phyloP scores from a whole-genome alignment of 441 rosid species.

The Pelargonium cotyledonis region DNA sequence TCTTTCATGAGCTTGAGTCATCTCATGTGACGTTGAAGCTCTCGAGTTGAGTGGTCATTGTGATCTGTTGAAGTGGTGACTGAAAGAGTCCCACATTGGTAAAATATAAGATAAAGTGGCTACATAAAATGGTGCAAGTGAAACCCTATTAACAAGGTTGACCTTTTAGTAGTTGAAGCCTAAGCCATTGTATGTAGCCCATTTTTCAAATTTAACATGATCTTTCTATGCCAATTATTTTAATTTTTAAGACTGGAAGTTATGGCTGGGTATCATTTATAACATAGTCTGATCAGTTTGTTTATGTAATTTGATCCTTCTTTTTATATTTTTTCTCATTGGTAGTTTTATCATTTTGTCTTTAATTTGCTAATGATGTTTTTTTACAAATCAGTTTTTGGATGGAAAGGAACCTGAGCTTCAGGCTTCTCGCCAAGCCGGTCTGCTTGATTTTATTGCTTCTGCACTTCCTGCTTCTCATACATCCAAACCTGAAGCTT shows the following conservation, averaged over 20 bases:
- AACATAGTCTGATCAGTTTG: not conserved
- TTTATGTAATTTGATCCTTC: too few species aligned
- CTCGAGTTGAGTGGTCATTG: not conserved
- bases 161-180: too few species aligned
- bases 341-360: too few species aligned
- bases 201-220: too few species aligned
- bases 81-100: too few species aligned
- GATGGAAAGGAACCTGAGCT: constrained; percentile 75
- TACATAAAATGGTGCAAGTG: too few species aligned
- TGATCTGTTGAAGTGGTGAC: too few species aligned
- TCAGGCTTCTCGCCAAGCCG: constrained; percentile 78
- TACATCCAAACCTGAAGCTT: constrained; percentile 75
- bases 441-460: constrained; percentile 74
- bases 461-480: constrained; percentile 79
- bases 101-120: too few species aligned
- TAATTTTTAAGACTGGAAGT: constrained; percentile 4
- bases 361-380: constrained; percentile 6
- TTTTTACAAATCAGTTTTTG: constrained; percentile 46
- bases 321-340: too few species aligned
- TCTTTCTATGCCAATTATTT: constrained; percentile 4
- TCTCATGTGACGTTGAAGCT: not conserved
- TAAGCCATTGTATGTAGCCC: too few species aligned
- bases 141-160: too few species aligned
- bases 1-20: not conserved
- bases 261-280: not conserved